Base-by-base conservation (phyloP, 1,139 yeast species). In the Lodderomyces beijingensis region DNA sequence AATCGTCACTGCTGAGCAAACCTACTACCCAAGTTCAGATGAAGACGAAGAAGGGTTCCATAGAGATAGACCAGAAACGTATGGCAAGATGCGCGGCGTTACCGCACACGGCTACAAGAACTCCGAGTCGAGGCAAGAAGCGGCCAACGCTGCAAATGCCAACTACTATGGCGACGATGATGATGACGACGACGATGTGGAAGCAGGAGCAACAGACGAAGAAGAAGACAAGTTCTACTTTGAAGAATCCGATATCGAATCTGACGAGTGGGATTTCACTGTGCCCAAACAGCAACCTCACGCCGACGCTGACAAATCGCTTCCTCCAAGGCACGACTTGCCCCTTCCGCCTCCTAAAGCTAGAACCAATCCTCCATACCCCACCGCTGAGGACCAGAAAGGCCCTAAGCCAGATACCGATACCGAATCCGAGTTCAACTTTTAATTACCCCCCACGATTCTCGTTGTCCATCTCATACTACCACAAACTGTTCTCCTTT, bases 1-100 rank as follows among this genome's bases (percentile, higher is more conserved):
- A 10, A 64, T 65, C 41, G 51, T 64, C 30, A 65, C 71, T 2
- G 71, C 71, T 2, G 66, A 65, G 40, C 70, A 63, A 42, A 52
- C 62, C 3, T 49, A 40, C 24, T 40, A 44, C 22, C 49, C 47
- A 22, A 47, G 59, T 11, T 52, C 46, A 16, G 47, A 45, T 23
- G 53, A 49, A 30, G 49, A 41, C 31, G 51, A 49, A 15, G 45
- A 43, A 11, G 45, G 44, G 18, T 42, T 42, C 36, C 45, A 42
- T 25, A 36, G 45, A 36, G 45, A 42, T 23, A 35, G 32, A 28
- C 43, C 45, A 27, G 43, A 42, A 27, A 42, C 45, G 12, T 42
- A 33, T 28, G 35, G 28, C 4, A 30, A 34, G 19, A 29, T 41
- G 23, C 31, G 26, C 22, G 37, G 33, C 9, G 27, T 30, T 20